Base-by-base conservation (phyloP, 768 basidiomycete species). In the Boletus sensibilis region DNA sequence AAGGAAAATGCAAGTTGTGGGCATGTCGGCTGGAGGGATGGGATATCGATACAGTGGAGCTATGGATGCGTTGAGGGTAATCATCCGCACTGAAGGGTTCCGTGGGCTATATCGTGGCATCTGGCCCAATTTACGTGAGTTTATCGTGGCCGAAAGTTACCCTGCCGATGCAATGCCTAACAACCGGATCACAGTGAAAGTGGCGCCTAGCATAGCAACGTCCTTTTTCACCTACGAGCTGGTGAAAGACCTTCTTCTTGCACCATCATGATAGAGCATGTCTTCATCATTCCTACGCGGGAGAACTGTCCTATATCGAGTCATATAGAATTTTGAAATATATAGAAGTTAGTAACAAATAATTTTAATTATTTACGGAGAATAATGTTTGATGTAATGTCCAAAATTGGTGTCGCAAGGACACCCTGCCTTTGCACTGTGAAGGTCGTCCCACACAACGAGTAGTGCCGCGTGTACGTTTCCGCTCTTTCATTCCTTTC, bases 1-100 rank as follows among this genome's bases (percentile, higher is more conserved):
- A 45, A 82, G 96, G 58, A 96, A 98, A 79, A 94, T 98, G 88
- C 96, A 98, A 71, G 91, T 96, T 56, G 81, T 85, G 6, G 92
- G 92, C 13, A 87, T 94, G 85, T 73, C 81, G 63, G 77, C 74
- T 13, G 81, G 80, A 18, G 76, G 79, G 13, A 68, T 83, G 58
- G 79, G 80, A 44, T 75, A 84, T 62, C 85, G 85, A 71, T 95
- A 94, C 72, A 84, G 74, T 41, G 90, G 92, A 10, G 94, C 93
- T 7, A 55, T 92, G 34, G 87, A 94, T 69, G 94, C 92, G 10
- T 71, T 94, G 61, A 71, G 69, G 55, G 79, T 80, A 50, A 92
- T 92, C 45, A 40, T 93, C 16, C 80, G 75, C 37, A 78, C 78
- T 1, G 95, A 98, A 69, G 95, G 95, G 4, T 54, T 89, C 12